phyloP scores from a whole-genome alignment of 305 asterid genomes.

The Fraxinus platypoda region DNA sequence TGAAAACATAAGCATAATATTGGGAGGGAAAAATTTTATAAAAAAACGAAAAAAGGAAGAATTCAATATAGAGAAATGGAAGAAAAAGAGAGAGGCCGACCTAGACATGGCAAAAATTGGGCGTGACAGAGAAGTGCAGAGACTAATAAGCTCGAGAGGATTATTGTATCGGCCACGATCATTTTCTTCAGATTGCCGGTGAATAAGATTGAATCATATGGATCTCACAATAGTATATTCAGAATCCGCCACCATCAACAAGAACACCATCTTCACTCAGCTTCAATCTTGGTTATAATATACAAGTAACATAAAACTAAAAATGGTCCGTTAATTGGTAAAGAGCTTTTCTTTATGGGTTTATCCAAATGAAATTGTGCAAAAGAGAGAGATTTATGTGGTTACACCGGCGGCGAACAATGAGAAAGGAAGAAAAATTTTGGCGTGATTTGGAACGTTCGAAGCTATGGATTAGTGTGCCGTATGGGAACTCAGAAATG shows the following conservation, averaged over 20 bases:
- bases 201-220: slow-evolving; percentile 35
- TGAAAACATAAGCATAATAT: neutral
- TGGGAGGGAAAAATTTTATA: neutral
- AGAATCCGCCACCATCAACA: slow-evolving; percentile 10
- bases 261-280: neutral
- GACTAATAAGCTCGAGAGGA: slow-evolving; percentile 26
- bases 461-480: neutral
- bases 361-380: neutral
- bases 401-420: slow-evolving; percentile 27
- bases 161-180: slow-evolving; percentile 33
- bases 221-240: slow-evolving; percentile 26
- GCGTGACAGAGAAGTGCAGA: slow-evolving; percentile 8
- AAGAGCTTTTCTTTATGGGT: neutral
- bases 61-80: neutral
- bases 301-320: neutral
- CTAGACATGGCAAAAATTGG: slow-evolving; percentile 40
- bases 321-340: neutral
- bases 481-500: neutral
- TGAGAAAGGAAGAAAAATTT: neutral
- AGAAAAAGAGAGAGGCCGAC: slow-evolving; percentile 16
- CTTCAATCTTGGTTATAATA: neutral
- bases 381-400: neutral
- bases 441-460: neutral
- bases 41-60: neutral
- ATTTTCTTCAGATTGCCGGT: slow-evolving; percentile 22